Conservation (phyloP, 495 filamentous ascomycete genomes). For the Symbiotaphrina buchneri region DNA sequence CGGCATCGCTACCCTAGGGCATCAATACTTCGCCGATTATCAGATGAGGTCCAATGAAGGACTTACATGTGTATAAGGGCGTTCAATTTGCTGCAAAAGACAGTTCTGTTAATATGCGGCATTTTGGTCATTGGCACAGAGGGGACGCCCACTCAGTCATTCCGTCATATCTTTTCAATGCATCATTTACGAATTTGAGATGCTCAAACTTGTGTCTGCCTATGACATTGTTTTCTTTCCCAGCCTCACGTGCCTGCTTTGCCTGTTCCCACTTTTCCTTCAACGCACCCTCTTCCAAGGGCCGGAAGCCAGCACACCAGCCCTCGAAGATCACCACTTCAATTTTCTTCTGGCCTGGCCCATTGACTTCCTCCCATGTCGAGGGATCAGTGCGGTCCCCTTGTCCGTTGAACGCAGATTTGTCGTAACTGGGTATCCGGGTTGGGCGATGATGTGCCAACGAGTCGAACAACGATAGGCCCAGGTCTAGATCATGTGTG, state of each 20-base stretch:
- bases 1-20: constrained; percentile 35
- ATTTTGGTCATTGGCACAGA: constrained; percentile 3
- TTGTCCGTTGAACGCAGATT: constrained; percentile 49
- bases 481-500: constrained; percentile 64
- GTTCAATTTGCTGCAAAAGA: constrained; percentile 31
- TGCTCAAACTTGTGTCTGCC: constrained; percentile 40
- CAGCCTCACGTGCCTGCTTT: constrained; percentile 20
- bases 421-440: constrained; percentile 65
- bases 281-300: constrained; percentile 30
- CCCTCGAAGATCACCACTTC: constrained; percentile 71
- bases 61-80: constrained; percentile 67
- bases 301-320: constrained; percentile 76
- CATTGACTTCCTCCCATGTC: constrained; percentile 39
- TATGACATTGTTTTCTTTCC: constrained; percentile 19
- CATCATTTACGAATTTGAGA: constrained; percentile 48
- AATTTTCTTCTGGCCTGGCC: constrained; percentile 21
- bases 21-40: not conserved
- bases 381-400: constrained; percentile 32
- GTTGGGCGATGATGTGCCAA: constrained; percentile 27
- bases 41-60: not conserved
- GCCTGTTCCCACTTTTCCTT: constrained; percentile 31
- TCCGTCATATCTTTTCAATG: constrained; percentile 43
- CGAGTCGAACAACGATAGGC: constrained; percentile 32
- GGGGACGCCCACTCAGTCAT: constrained; percentile 33
- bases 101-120: not conserved